Base-by-base conservation (phyloP, 768 basidiomycete species). In the Psilocybe subaeruginosa region DNA sequence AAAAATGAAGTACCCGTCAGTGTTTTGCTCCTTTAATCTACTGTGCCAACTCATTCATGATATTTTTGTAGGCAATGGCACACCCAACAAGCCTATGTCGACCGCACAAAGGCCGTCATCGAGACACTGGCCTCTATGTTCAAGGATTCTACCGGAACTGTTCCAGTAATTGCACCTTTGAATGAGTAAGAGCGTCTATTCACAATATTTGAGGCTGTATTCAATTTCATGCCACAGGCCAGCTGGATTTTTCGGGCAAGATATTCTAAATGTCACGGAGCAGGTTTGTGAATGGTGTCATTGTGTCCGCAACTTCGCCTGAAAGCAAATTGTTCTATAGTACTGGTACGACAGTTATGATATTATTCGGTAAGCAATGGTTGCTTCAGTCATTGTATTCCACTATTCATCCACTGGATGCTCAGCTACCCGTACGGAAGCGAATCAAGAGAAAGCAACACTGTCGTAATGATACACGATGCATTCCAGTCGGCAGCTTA, bases 331-430 rank as follows among this genome's bases (percentile, higher is more conserved):
- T 46, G 23, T 23, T 54, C 31, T 14, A n/a, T 27, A 94, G 78
- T 94, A 85, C 65, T 94, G 87, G 85, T 74, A 74, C n/a, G 90
- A 92, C 70, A 91, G 90, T 57, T 93, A 86, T 64, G 85, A 84
- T 35, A 91, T 82, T 65, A 88, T 92, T 68, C 83, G 91, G 88
- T 90, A 61, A 61, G 72, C 60, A 3, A 27, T 2, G 1, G 5
- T 7, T 45, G 8, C 9, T 45, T 8, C 4, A 23, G 55, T 45
- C n/a, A 8, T 8, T 43, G 49, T 23, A 39, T 56, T 23, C 3
- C 3, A 23, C 30, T 23, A 17, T 17, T 46, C 23, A 23, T 41
- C 19, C 19, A 2, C 30, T 49, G 35, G 29, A 31, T 37, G 12
- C 4, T 27, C 47, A 63, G 62, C 48, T 59, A 37, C 54, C 61